A percentile compares a stretch with the other conserved stretches of the same genome.
phyloP scores from a whole-genome alignment of 2,329 filamentous ascomycete species.

The Alternaria dauci region DNA sequence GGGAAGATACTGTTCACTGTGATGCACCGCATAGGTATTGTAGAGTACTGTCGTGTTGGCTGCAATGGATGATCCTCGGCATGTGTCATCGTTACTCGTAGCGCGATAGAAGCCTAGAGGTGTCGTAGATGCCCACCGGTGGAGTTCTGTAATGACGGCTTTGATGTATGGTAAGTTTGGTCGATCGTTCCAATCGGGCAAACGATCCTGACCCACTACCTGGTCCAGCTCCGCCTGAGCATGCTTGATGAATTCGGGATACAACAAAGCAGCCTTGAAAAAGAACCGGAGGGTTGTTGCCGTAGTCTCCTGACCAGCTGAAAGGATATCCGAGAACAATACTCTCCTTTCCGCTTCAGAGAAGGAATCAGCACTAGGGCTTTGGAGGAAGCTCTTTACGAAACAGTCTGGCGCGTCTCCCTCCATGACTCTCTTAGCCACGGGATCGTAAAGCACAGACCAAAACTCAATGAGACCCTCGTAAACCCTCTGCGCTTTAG shows the following conservation, averaged over 20 bases:
- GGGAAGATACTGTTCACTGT: conserved; percentile 19
- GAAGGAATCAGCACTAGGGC: too few species aligned
- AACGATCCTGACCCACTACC: not conserved
- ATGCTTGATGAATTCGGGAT: not conserved
- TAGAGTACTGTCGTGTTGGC: too few species aligned
- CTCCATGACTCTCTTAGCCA: too few species aligned
- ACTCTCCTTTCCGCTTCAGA: too few species aligned
- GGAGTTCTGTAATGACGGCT: conserved; percentile 31
- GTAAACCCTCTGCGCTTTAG: too few species aligned
- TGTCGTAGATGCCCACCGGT: conserved; percentile 22
- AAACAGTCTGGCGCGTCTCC: too few species aligned
- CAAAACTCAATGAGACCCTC: too few species aligned
- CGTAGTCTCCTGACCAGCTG: conserved; percentile 2
- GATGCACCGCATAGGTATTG: conserved; percentile 3
- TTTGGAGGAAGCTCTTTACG: too few species aligned
- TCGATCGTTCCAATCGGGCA: conserved; percentile 18
- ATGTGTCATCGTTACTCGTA: too few species aligned
- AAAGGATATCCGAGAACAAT: too few species aligned
- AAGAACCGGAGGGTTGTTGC: not conserved
- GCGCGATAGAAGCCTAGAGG: conserved; percentile 12
- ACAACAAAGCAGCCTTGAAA: conserved; percentile 2
- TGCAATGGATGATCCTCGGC: too few species aligned
- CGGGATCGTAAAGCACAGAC: too few species aligned
- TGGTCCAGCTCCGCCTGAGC: not conserved
- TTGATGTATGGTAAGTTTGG: conserved; percentile 29